Base-by-base conservation (phyloP, 1,284 basidiomycete genomes). In the Puccinia sorghi region DNA sequence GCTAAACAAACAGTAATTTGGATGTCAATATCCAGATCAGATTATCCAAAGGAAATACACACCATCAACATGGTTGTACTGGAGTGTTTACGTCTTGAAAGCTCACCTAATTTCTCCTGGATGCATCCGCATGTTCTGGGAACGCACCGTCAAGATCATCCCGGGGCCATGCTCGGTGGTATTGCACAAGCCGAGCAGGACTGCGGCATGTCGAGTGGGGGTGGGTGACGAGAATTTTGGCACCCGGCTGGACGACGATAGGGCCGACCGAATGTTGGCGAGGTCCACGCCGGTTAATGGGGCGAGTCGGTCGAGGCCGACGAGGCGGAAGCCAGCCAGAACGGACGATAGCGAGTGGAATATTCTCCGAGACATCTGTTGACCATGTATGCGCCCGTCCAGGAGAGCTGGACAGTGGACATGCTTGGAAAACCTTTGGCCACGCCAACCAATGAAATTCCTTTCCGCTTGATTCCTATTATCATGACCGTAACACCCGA, bases 81-180 rank as follows among this genome's bases (percentile, higher is more conserved):
- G 9, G 20, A 66, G n/a, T 6, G 9, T 43, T 11, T 37, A 25
- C 32, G 4, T 46, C 13, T 43, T 43, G 22, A 3, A 17, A 43
- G 17, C 66, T 50, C 25, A 76, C 73, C 73, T 54, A 22, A 76
- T 76, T 69, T 76, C 46, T 9, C 63, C 73, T 11, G 73, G 73
- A 76, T 76, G 73, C 11, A 48, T 57, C 6, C 63, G 59, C 39
- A 76, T 61, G 20, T 32, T 56, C 22, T 22, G 73, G 7, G 73
- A 59, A 4, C 73, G 59, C 17, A 76, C 50, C 15, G 73, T 76
- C 25, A 76, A 63, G 32, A 76, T 56, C 27, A 76, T 17, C 0
- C 25, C 56, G 15, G 73, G 73, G 17, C 50, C 37, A 25, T 41
- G 27, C 11, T 63, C n/a, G 32, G 7, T 3, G 20, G 15, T 39